These are phyloP conservation scores for Cytospora chrysosperma DNA, from an alignment of 2,329 filamentous ascomycete genomes.

Conservation along the genomic window DNA sequence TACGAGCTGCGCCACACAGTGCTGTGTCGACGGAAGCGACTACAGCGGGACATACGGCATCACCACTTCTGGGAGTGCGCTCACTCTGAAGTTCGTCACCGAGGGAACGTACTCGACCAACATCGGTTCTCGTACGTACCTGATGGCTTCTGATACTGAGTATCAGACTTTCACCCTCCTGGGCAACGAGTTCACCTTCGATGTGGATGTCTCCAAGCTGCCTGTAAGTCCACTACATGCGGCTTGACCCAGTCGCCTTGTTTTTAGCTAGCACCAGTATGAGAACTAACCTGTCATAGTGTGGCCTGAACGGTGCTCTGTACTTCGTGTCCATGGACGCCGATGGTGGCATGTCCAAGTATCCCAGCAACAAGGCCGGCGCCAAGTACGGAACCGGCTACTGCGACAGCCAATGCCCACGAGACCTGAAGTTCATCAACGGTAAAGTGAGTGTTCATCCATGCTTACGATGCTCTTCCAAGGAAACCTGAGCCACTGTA, in stretches of 20 bases:
- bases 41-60: slow-evolving; percentile 53
- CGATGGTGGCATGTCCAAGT: slow-evolving; percentile 41
- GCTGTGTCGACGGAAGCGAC: slow-evolving; percentile 55
- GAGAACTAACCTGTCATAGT: slow-evolving; percentile 35
- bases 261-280: slow-evolving; percentile 39
- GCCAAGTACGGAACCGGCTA: slow-evolving; percentile 50
- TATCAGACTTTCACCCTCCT: slow-evolving; percentile 54
- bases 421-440: slow-evolving; percentile 43
- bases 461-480: background rate
- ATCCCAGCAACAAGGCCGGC: slow-evolving; percentile 36
- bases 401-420: slow-evolving; percentile 40
- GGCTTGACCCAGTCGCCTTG: slow-evolving; percentile 29
- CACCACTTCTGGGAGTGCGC: slow-evolving; percentile 45
- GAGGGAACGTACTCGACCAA: slow-evolving; percentile 35
- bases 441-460: slow-evolving; percentile 33
- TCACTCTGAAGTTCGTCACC: slow-evolving; percentile 50
- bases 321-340: slow-evolving; percentile 40
- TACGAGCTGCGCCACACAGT: slow-evolving; percentile 52
- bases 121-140: slow-evolving; percentile 37
- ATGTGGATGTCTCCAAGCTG: slow-evolving; percentile 62
- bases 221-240: slow-evolving; percentile 44
- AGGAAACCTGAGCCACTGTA: background rate
- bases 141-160: slow-evolving; percentile 33
- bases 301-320: slow-evolving; percentile 64
- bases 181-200: slow-evolving; percentile 63